Percentiles rank a stretch among this genome's conserved stretches.
phyloP scores from a whole-genome alignment of 345 rosid genomes.

The Triadica sebifera region DNA sequence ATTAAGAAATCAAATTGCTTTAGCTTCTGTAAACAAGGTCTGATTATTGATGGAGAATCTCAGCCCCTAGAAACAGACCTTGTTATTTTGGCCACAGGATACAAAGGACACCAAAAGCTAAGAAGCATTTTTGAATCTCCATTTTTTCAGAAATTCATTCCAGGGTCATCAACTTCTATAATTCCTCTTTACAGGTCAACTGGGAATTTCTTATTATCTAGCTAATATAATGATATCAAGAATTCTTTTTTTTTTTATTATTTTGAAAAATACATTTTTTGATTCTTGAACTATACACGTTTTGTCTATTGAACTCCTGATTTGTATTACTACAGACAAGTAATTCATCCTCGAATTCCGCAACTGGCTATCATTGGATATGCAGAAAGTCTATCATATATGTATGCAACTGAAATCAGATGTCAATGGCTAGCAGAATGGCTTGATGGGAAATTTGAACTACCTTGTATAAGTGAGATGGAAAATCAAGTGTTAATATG shows the following conservation, averaged over 20 bases:
- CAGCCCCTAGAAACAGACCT: constrained; percentile 17
- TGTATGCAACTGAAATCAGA: constrained; percentile 23
- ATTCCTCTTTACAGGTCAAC: constrained; percentile 29
- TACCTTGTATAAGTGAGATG: constrained; percentile 30
- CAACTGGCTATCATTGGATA: constrained; percentile 28
- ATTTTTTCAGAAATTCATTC: constrained; percentile 19
- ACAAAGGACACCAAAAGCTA: constrained; percentile 23
- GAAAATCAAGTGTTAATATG: constrained; percentile 27
- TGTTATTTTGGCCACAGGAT: constrained; percentile 36
- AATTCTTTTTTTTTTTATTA: no score
- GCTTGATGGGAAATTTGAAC: constrained; percentile 24
- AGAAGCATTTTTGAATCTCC: constrained; percentile 24
- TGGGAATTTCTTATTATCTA: background rate
- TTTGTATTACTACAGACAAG: constrained; percentile 18
- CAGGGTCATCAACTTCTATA: background rate
- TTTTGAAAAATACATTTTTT: no score
- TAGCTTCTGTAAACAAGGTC: constrained; percentile 25
- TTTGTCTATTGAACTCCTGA: background rate
- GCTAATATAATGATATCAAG: no score
- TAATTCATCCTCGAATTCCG: constrained; percentile 38
- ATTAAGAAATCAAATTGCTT: constrained; percentile 25
- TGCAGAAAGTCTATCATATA: constrained; percentile 16
- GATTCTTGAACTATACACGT: no score
- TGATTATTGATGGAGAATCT: constrained; percentile 20
- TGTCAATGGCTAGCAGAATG: constrained; percentile 27